Evolutionary conservation across 2,329 filamentous ascomycete species (phyloP), one percentile per base, ranked within the genome.

Genomic region (Didymella sp.): DNA sequence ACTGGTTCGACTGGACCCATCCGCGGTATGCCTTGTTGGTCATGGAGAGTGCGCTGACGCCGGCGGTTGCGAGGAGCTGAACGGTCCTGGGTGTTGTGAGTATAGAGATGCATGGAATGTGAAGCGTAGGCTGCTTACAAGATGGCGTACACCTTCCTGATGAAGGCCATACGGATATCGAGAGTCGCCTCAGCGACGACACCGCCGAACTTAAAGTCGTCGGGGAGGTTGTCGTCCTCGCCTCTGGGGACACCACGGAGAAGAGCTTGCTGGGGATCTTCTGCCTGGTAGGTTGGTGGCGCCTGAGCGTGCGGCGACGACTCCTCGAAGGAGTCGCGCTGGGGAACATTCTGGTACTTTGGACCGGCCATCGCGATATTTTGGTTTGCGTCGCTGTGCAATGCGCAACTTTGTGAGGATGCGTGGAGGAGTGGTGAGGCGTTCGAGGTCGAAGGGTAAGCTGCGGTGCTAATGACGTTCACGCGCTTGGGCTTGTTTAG

Each of bases 121-220:
- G 3, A 22, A 11, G 3, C 12, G 38, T 25, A 3, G 17, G 19
- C 30, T 50, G 76, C 83, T 80, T 76, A 86, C 80, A 99, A 84
- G 78, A 99, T 99, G 57, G 92, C 89, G 80, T 99, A 99, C 74
- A 99, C 95, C 83, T 98, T 98, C 78, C 93, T 89, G 69, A 96
- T 84, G 78, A 97, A 99, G 78, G 95, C 91, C 87, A 97, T 96
- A 68, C 94, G 90, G 74, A 99, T 96, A 72, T 96, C 92, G 73
- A 98, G 83, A 19, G 93, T 96, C 43, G 91, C 94, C 81, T 98
- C 95, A 65, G 93, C 89, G 58, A 98, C 93, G 17, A 89, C 92
- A 60, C 92, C 93, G 68, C 94, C 95, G 73, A 96, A 98, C 85
- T 97, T 98, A 87, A 98, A 98, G 78, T 98, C 94, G 80, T 98